Evolutionary conservation across 768 basidiomycete genomes (phyloP), one percentile per base, ranked within the genome.

Genomic region (Galerina sulciceps): DNA sequence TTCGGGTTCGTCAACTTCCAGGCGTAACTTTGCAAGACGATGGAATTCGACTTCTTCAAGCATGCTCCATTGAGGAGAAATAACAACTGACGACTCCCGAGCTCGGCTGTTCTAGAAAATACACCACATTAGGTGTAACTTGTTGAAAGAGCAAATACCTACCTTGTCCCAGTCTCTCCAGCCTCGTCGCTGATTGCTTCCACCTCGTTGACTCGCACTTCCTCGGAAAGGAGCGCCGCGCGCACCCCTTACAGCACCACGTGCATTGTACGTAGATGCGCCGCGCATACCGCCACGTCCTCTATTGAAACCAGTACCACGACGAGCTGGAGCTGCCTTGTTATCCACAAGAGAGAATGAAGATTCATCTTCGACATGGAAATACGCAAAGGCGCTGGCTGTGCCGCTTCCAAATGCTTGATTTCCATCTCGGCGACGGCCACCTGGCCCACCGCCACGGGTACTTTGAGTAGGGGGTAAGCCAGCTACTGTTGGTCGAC

Each of bases 111-210:
- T 91, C 94, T 88, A 71, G 60, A 61, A 51, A 47, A 61, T 44
- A 61, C 44, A n/a, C 36, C 46, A 55, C 66, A 44, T 34, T 43
- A 45, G 1, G 23, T 34, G 36, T 17, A 34, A 8, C 37, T 14
- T 26, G 17, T 18, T n/a, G 14, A 55, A 53, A 34, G 0, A 15
- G 31, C 10, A 36, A 43, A 54, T 15, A 66, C 78, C 34, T 52
- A 93, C 95, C 80, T 96, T 95, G 64, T 96, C 93, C 94, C 94
- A 96, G 69, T 94, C 91, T 76, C 93, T 88, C 91, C 91, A 94
- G 40, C 91, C 92, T 71, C 84, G 78, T 55, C 92, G 79, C 48
- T 68, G 68, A 38, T 56, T 51, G 34, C 68, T 69, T n/a, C 79
- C 81, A 55, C 85, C 86, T 42, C 87, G 76, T 63, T 83, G 81